phyloP scores from a whole-genome alignment of 176 grass and related monocot species.

The Oryza punctata region DNA sequence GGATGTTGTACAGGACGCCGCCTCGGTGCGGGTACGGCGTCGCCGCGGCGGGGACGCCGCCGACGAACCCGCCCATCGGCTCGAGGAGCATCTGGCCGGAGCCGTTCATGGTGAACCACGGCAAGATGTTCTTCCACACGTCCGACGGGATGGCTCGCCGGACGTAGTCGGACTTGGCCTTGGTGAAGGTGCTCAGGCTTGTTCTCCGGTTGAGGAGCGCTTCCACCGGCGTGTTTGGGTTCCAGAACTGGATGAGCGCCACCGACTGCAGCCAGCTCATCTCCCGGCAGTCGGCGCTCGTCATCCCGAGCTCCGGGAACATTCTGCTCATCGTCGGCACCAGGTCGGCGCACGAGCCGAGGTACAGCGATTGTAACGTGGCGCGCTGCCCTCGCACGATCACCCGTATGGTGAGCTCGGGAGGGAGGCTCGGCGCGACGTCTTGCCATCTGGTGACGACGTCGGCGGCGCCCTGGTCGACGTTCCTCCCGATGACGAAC shows the following conservation, averaged over 20 bases:
- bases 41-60: neutral
- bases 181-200: conserved; percentile 7
- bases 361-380: conserved; percentile 45
- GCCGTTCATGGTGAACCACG: conserved; percentile 21
- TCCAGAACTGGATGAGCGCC: neutral
- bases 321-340: neutral
- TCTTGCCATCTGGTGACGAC: conserved; percentile 53
- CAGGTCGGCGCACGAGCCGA: conserved; percentile 26
- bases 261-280: conserved; percentile 53
- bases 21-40: conserved; percentile 29
- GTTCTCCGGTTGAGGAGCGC: conserved; percentile 27
- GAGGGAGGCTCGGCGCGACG: conserved; percentile 23
- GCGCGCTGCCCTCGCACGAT: conserved; percentile 4
- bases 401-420: conserved; percentile 38
- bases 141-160: conserved; percentile 5
- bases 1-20: conserved; percentile 33
- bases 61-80: conserved; percentile 26
- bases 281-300: conserved; percentile 37
- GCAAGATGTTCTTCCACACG: conserved; percentile 8
- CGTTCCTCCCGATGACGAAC: conserved; percentile 22
- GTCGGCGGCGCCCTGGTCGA: conserved; percentile 41
- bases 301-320: conserved; percentile 46
- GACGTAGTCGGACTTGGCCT: conserved; percentile 46
- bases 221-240: neutral
- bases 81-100: conserved; percentile 28